These are phyloP conservation scores for Coemansia sp. DNA, from an alignment of 192 early-diverging fungal species.

Conservation along the genomic window DNA sequence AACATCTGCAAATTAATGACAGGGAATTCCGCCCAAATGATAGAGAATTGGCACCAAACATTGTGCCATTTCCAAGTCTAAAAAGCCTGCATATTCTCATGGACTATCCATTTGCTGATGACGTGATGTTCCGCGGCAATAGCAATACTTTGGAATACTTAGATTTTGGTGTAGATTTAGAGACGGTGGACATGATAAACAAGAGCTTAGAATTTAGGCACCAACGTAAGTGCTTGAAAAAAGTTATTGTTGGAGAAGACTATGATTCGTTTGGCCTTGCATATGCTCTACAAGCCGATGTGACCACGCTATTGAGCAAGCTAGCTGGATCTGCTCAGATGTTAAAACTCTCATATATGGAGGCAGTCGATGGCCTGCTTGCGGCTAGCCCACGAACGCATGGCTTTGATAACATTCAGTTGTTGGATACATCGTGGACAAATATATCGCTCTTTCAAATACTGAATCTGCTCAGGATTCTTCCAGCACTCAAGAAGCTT, in stretches of 20 bases:
- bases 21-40: neutral
- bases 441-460: neutral
- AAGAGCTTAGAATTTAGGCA: neutral
- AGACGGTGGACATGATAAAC: neutral
- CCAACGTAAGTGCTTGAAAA: neutral
- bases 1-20: neutral
- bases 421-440: neutral
- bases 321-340: neutral
- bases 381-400: neutral
- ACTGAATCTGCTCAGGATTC: neutral
- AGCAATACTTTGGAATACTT: conserved; percentile 7
- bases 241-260: neutral
- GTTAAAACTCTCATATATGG: neutral
- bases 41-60: neutral
- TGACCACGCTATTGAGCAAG: neutral
- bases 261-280: neutral
- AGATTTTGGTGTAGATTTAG: neutral
- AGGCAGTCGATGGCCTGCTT: neutral
- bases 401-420: neutral
- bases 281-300: neutral
- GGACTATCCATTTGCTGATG: conserved; percentile 13
- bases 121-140: conserved; percentile 13
- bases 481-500: neutral
- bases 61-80: conserved; percentile 13
- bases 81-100: neutral